These are phyloP conservation scores for Favolaschia claudopus DNA, from an alignment of 768 basidiomycete species.

Conservation along the genomic window DNA sequence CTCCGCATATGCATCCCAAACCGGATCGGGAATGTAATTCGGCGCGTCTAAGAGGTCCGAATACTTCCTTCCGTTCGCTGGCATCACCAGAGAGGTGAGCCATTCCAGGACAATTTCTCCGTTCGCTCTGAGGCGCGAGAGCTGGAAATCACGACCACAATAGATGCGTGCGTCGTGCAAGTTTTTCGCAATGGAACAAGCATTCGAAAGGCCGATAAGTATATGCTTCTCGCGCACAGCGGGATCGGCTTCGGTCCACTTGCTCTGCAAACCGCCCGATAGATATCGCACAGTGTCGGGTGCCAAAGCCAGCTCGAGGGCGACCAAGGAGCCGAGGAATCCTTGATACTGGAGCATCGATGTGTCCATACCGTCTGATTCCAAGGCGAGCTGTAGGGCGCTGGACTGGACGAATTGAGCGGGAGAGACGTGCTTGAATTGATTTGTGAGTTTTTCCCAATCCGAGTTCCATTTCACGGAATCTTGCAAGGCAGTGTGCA, in stretches of 20 bases:
- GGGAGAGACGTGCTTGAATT: not conserved
- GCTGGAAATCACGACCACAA: constrained; percentile 13
- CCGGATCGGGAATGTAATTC: constrained; percentile 18
- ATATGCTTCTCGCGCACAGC: constrained; percentile 21
- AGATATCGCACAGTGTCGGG: not conserved
- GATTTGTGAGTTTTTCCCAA: constrained; percentile 18
- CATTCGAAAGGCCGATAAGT: constrained; percentile 18
- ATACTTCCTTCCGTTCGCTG: not conserved
- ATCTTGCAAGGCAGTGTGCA: constrained; percentile 12
- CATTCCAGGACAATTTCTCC: constrained; percentile 2
- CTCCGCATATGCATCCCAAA: constrained; percentile 17
- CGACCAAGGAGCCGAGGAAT: not conserved
- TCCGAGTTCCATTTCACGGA: constrained; percentile 22
- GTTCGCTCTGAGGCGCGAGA: constrained; percentile 8
- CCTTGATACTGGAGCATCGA: not conserved
- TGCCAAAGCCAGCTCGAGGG: not conserved
- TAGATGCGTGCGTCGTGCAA: constrained; percentile 23
- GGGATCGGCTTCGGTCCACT: constrained; percentile 11
- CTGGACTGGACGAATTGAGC: not conserved
- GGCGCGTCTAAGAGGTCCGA: too few relatives aligned
- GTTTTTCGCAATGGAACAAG: constrained; percentile 22
- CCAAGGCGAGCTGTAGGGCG: not conserved
- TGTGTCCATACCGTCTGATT: not conserved
- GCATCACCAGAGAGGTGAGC: constrained; percentile 10
- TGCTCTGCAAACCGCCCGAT: not conserved